Base-by-base conservation (phyloP, 1,139 yeast genomes). In the Candida sp. region DNA sequence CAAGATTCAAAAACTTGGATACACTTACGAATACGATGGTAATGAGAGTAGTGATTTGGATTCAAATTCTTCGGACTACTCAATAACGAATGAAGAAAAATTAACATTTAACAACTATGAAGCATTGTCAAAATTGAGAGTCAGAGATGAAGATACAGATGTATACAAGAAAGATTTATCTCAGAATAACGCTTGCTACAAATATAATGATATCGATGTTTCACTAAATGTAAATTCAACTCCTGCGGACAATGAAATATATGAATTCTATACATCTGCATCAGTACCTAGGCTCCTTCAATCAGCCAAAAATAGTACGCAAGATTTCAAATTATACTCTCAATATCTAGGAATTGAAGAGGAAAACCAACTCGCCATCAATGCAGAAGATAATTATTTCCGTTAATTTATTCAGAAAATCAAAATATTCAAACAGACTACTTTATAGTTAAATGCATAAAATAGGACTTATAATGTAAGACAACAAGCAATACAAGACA, bases 1-100 rank as follows among this genome's bases (percentile, higher is more conserved):
- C 32, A 68, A 67, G 35, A 68, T 68, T 43, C 72, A 62, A 44
- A 64, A 58, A 43, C 47, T 67, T 25, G 70, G 69, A 3, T 65
- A 66, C 42, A 43, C 44, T 23, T 38, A 43, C 22, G 36, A 37
- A 21, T 40, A 32, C 21, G 37, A 33, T 38, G 23, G 23, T 11
- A 22, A 33, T 33, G 36, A 36, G 4, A 15, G 21, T 15, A 4
- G 6, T n/a, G 34, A 32, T 30, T 5, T 19, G 4, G 40, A 34
- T 12, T 9, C 33, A 8, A 6, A 27, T 32, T 32, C 34, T 6
- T 32, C 34, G 7, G 34, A 32, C 19, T 32, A 32, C 19, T 32
- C 34, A 12, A 32, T 32, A 5, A 6, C 34, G 19, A 32, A 32
- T n/a, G 34, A 12, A 8, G 41, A 35, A 9, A 40, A 38, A 23